Conservation (phyloP, 345 rosid species). For the Salix brachista region DNA sequence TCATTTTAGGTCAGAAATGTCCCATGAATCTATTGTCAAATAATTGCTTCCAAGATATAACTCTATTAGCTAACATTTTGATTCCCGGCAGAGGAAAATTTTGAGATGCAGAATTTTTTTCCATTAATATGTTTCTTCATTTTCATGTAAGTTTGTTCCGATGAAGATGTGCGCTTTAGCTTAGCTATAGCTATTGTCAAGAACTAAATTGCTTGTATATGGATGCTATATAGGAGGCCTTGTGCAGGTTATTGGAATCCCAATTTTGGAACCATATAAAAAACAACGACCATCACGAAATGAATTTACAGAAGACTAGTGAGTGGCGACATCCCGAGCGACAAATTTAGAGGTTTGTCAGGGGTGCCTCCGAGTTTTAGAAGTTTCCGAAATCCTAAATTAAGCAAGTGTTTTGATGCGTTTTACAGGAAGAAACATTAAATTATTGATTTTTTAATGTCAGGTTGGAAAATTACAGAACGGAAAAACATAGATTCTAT, state of each 20-base stretch:
- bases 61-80: background rate
- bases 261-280: no score
- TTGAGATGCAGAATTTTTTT: slow-evolving; percentile 12
- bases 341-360: no score
- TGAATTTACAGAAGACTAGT: no score
- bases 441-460: background rate
- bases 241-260: no score
- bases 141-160: background rate
- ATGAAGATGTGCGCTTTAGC: no score
- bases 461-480: background rate
- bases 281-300: no score
- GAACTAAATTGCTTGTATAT: no score
- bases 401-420: no score
- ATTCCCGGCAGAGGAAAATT: background rate
- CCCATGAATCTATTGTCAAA: background rate
- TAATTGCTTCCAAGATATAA: slow-evolving; percentile 8
- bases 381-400: background rate
- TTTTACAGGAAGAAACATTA: no score
- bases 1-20: slow-evolving; percentile 3
- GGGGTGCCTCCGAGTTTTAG: background rate
- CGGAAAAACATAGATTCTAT: background rate
- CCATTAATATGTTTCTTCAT: background rate
- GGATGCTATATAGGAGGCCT: no score
- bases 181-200: no score
- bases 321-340: no score